A percentile compares a stretch with the other conserved stretches of the same genome.
phyloP scores from a whole-genome alignment of 2,329 filamentous ascomycete species.

The Lachnellula subtilissima region DNA sequence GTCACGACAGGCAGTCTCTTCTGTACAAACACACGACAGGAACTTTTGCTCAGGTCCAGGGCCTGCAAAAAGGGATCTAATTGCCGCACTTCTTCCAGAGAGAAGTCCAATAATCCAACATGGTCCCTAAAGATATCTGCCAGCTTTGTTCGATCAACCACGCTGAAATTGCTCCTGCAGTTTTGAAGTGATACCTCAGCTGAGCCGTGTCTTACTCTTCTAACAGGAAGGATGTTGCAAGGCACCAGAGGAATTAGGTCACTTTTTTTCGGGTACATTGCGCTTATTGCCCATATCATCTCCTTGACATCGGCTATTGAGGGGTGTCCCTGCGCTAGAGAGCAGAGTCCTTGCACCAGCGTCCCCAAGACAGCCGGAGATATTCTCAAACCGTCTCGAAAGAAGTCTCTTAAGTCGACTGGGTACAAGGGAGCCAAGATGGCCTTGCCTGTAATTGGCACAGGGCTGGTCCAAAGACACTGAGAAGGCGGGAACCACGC shows the following conservation, averaged over 20 bases:
- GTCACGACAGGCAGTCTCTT: slow-evolving; percentile 10
- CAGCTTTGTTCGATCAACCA: slow-evolving; percentile 11
- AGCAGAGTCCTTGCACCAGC: slow-evolving; percentile 11
- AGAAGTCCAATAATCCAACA: slow-evolving; percentile 9
- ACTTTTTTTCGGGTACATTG: slow-evolving; percentile 5
- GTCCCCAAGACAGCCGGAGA: slow-evolving; percentile 12
- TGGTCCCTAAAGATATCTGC: slow-evolving; percentile 6
- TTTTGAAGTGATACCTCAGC: neutral
- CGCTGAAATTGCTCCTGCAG: slow-evolving; percentile 2
- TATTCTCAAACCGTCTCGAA: slow-evolving; percentile 10
- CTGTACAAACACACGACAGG: slow-evolving; percentile 2
- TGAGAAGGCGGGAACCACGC: slow-evolving; percentile 17
- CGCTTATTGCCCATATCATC: slow-evolving; percentile 15
- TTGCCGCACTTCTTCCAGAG: slow-evolving; percentile 9
- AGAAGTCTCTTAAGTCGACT: slow-evolving; percentile 6
- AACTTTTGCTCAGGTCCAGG: slow-evolving; percentile 5
- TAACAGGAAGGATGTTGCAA: slow-evolving; percentile 10
- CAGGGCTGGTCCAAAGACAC: slow-evolving; percentile 19
- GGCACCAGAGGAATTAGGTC: slow-evolving; percentile 1
- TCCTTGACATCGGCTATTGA: slow-evolving; percentile 4
- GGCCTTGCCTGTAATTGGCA: slow-evolving; percentile 11
- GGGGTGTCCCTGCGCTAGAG: slow-evolving; percentile 3
- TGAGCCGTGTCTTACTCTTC: neutral
- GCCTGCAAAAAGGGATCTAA: slow-evolving; percentile 10
- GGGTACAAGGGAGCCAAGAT: slow-evolving; percentile 5